These are phyloP conservation scores for Carex pumila DNA, from an alignment of 176 grass and related monocot genomes.

Conservation along the genomic window DNA sequence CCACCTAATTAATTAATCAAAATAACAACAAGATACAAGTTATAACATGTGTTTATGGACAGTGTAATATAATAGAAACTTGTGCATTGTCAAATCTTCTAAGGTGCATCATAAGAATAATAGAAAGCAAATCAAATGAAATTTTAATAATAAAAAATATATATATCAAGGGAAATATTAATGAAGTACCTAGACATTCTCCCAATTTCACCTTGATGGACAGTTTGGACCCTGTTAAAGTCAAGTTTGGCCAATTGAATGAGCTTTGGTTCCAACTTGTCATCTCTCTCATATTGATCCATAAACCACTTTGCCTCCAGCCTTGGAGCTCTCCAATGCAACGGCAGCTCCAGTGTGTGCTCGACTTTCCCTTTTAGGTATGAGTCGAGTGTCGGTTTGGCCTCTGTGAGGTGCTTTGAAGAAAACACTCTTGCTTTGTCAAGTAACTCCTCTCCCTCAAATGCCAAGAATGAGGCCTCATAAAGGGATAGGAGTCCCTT, in stretches of 20 bases:
- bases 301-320: conserved; percentile 37
- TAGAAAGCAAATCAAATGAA: neutral
- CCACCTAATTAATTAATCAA: conserved; percentile 28
- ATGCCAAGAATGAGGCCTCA: conserved; percentile 34
- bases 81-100: neutral
- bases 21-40: neutral
- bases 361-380: neutral
- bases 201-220: conserved; percentile 28
- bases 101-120: neutral
- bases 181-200: conserved; percentile 20
- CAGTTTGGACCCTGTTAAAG: conserved; percentile 34
- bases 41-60: neutral
- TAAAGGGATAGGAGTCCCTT: conserved; percentile 26
- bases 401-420: neutral
- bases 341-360: conserved; percentile 27
- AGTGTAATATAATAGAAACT: neutral
- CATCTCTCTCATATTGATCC: conserved; percentile 22
- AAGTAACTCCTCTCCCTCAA: conserved; percentile 12
- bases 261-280: neutral
- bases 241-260: conserved; percentile 30
- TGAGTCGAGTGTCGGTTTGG: neutral
- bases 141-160: neutral
- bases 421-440: conserved; percentile 24
- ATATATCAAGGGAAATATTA: neutral
- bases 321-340: conserved; percentile 29